Evolutionary conservation across 2,329 filamentous ascomycete genomes (phyloP).

Genomic region (Fusarium illudens): DNA sequence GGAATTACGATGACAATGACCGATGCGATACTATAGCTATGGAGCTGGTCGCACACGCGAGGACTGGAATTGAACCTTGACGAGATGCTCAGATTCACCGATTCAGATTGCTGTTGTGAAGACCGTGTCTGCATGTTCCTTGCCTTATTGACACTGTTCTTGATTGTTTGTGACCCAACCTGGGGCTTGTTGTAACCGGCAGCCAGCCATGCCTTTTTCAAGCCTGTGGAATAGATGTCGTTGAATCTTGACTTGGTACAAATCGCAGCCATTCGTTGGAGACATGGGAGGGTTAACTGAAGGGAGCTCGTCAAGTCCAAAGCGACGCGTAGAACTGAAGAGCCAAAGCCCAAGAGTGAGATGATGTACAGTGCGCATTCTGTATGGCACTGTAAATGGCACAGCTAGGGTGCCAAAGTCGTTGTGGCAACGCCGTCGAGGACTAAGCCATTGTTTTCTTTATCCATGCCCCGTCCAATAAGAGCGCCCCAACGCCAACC

Average conservation of each 20-base stretch:
- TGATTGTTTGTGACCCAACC: too few relatives aligned
- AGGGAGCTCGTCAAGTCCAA: too few relatives aligned
- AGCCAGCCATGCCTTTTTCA: too few relatives aligned
- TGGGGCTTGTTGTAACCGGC: too few relatives aligned
- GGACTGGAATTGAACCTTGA: constrained; percentile 48
- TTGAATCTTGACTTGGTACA: too few relatives aligned
- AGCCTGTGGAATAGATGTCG: too few relatives aligned
- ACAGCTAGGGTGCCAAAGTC: not conserved
- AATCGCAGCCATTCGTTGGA: too few relatives aligned
- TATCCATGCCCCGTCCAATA: constrained; percentile 6
- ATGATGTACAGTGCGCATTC: too few relatives aligned
- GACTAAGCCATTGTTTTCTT: constrained; percentile 25
- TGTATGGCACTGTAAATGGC: not conserved
- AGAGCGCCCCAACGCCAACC: not conserved
- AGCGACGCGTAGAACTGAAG: too few relatives aligned
- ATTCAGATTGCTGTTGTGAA: constrained; percentile 1
- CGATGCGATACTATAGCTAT: constrained; percentile 46
- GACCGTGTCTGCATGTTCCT: not conserved
- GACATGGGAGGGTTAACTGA: not conserved
- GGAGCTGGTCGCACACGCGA: constrained; percentile 46
- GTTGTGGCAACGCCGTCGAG: constrained; percentile 27
- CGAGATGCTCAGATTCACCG: constrained; percentile 42
- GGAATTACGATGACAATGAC: constrained; percentile 48
- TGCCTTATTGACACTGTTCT: not conserved
- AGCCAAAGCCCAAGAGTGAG: too few relatives aligned